Base-by-base conservation (phyloP, 2,329 filamentous ascomycete species). In the Paramyrothecium sp. region DNA sequence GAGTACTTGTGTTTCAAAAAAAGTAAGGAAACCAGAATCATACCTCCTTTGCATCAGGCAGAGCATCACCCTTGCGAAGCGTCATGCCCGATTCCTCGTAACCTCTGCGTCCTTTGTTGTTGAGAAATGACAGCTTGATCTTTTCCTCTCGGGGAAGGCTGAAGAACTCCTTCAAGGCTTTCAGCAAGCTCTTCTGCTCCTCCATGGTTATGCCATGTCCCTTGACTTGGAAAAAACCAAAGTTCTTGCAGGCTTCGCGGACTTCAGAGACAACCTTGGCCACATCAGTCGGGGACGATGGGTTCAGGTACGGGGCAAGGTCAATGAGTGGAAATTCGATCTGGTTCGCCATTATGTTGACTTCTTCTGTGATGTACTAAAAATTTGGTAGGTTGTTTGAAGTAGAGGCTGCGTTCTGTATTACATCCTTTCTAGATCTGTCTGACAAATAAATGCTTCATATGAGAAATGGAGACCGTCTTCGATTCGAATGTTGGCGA, bases 141-240 rank as follows among this genome's bases (percentile, higher is more conserved):
- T 63, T 63, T 16, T 69, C 60, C 47, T 70, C 64, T 54, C 61
- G 54, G 3, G 66, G 59, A 13, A 67, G 59, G 1, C 59, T 60
- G 19, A 69, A 70, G 53, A 70, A 66, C 4, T 48, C 47, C 5
- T 44, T 38, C 30, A 56, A 54, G 49, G 54, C 61, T 20, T 60
- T 58, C 52, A 63, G 54, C 13, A 69, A 54, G 19, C 60, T 62
- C 20, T 58, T 38, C 38, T 66, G 65, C 48, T 62, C 47, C 21
- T 60, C 58, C 2, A 59, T 19, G 23, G 65, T 57, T 21, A 73
- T 59, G 5, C 70, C 70, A 53, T 72, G 69, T 7, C 68, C 68
- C 34, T 64, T 61, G 2, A 69, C 62, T 52, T 70, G 66, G 58
- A 73, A 72, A 61, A 73, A 73, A 21, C 70, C 70, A 50, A 65